Percentiles rank a stretch among this genome's conserved stretches.
These are phyloP conservation scores for Cystobasidium tubakii DNA, from an alignment of 768 basidiomycete species.

Conservation along the genomic window DNA sequence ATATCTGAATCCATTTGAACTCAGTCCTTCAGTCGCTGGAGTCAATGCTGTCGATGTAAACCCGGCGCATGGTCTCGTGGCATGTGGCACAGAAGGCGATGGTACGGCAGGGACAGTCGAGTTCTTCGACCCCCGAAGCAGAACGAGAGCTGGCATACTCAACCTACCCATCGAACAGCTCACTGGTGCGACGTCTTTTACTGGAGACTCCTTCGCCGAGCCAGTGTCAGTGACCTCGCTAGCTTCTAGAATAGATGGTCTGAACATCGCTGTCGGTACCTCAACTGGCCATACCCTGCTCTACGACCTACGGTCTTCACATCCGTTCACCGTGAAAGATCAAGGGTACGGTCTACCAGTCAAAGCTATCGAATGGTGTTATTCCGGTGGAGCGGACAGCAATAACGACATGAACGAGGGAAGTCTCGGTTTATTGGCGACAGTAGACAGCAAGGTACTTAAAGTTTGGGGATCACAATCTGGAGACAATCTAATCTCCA, in stretches of 20 bases:
- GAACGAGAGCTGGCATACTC: constrained; percentile 66
- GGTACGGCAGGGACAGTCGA: constrained; percentile 63
- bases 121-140: constrained; percentile 91
- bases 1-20: constrained; percentile 72
- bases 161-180: constrained; percentile 42
- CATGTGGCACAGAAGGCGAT: constrained; percentile 72
- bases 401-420: constrained; percentile 57
- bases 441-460: constrained; percentile 91
- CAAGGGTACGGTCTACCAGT: constrained; percentile 93
- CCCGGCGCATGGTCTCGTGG: constrained; percentile 79
- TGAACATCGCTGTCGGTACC: constrained; percentile 89
- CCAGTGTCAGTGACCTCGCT: constrained; percentile 68
- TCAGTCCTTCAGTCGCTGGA: constrained; percentile 59
- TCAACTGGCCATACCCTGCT: constrained; percentile 89
- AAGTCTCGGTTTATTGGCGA: constrained; percentile 79
- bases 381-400: constrained; percentile 61
- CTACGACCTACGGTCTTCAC: constrained; percentile 82
- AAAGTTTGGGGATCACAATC: constrained; percentile 86
- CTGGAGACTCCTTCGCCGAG: constrained; percentile 44
- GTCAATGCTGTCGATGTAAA: constrained; percentile 91
- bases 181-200: constrained; percentile 40
- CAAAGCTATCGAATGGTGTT: constrained; percentile 78
- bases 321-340: constrained; percentile 81
- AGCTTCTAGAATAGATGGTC: constrained; percentile 74
- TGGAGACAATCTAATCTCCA: constrained; percentile 80